Percentiles rank a stretch among this genome's conserved stretches.
Conservation (phyloP, 371 early-diverging fungal genomes). For the Lichtheimia ornata region DNA sequence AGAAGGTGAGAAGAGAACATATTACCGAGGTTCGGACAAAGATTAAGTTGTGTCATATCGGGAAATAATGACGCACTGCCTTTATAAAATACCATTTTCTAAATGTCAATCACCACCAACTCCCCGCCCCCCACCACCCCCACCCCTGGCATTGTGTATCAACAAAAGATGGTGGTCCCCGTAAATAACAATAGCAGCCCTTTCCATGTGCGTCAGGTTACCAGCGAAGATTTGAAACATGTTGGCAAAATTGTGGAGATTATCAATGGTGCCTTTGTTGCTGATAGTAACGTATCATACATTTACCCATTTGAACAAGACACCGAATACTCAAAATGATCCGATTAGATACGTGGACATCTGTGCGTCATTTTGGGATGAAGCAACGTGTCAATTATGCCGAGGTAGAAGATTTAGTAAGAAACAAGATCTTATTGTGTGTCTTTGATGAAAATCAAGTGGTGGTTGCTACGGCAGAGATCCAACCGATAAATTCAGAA, state of each 20-base stretch:
- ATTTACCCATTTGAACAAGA: neutral
- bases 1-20: too few species aligned
- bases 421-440: slow-evolving; percentile 29
- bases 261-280: slow-evolving; percentile 19
- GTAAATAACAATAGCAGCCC: too few species aligned
- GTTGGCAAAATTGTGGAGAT: slow-evolving; percentile 8
- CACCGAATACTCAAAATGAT: neutral
- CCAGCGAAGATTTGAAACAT: slow-evolving; percentile 19
- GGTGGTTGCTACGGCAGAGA: slow-evolving; percentile 41
- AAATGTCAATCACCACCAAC: too few species aligned
- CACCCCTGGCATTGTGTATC: too few species aligned
- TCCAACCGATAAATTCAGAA: slow-evolving; percentile 21
- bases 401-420: slow-evolving; percentile 33
- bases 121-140: too few species aligned
- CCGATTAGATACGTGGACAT: neutral
- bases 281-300: slow-evolving; percentile 12
- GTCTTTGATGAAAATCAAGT: slow-evolving; percentile 12
- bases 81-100: too few species aligned
- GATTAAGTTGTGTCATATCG: too few species aligned
- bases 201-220: slow-evolving; percentile 15
- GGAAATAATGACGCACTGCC: too few species aligned
- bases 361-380: slow-evolving; percentile 18
- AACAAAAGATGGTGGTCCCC: too few species aligned
- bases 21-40: too few species aligned
- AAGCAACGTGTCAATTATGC: slow-evolving; percentile 24